phyloP scores from a whole-genome alignment of 495 filamentous ascomycete genomes.

The Penicillium coffeae region DNA sequence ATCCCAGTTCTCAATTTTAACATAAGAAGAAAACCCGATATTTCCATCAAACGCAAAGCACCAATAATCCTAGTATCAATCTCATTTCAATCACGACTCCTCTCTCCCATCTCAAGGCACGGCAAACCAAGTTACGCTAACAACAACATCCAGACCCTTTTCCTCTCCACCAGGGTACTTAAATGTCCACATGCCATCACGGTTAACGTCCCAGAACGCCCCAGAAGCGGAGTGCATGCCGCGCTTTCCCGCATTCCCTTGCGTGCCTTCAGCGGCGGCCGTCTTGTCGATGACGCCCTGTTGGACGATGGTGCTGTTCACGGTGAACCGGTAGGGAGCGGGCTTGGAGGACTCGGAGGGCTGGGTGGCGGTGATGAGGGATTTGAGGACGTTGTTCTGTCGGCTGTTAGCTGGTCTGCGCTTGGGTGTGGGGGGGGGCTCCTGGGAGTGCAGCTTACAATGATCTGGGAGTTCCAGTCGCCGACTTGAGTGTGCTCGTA shows the following conservation, averaged over 20 bases:
- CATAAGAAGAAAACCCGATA: background rate
- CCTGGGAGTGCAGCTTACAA: constrained; percentile 54
- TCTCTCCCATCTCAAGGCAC: constrained; percentile 26
- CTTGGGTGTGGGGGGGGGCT: background rate
- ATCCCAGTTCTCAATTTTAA: background rate
- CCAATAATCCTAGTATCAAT: no score
- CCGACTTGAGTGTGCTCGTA: constrained; percentile 81
- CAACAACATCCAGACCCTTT: constrained; percentile 86
- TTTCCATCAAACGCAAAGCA: no score
- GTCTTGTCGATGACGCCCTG: constrained; percentile 55
- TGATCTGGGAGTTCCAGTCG: constrained; percentile 86
- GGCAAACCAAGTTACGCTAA: constrained; percentile 86
- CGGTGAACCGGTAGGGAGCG: constrained; percentile 76
- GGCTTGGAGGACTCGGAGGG: constrained; percentile 46
- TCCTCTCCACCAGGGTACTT: constrained; percentile 84
- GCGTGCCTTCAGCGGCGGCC: constrained; percentile 32
- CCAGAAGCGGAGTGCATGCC: constrained; percentile 96
- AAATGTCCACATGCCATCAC: constrained; percentile 96
- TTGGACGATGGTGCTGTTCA: constrained; percentile 98
- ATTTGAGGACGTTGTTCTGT: constrained; percentile 81
- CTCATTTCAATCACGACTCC: no score
- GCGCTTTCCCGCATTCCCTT: constrained; percentile 65
- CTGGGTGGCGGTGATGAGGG: constrained; percentile 77
- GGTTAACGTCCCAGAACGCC: constrained; percentile 96
- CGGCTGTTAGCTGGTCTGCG: background rate